Evolutionary conservation across 1,284 basidiomycete species (phyloP), one percentile per base, ranked within the genome.

Genomic region (Ganoderma sinense): DNA sequence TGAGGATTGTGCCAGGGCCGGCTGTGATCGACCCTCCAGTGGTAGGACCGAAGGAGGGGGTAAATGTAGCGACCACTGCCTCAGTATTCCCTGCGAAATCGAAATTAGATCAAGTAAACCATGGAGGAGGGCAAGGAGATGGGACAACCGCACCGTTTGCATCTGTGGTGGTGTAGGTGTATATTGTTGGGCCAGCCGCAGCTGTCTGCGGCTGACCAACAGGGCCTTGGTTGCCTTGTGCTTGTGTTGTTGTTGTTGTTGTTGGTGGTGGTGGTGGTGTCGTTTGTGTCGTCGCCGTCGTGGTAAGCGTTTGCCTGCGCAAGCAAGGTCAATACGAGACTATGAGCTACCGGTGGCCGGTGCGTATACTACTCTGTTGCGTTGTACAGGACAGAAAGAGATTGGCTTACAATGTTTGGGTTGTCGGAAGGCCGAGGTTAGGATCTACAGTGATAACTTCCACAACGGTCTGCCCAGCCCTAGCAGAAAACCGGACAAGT

Each of bases 101-200:
- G 41, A 48, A 45, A 41, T 45, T 39, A 13, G 10, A n/a, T 51
- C n/a, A n/a, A 64, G n/a, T 13, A 26, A 31, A 36, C 29, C 43
- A n/a, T 23, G 63, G 61, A 14, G 11, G 23, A 26, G 20, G 18
- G 31, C n/a, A 43, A 36, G 26, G 53, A 36, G 59, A n/a, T 18
- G 36, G 18, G 26, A 39, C 0, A 23, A 6, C 67, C 74, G 26
- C 80, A 51, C 91, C 91, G 61, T 78, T 78, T 53, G 89, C 83
- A 67, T 91, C 82, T 8, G 90, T 87, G 0, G 88, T 93, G 16
- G 88, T 90, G 75, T 91, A 91, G 0, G 78, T 78, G 75, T 85
- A 93, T 0, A 86, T 85, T 0, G 87, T 75, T 0, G 84, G 83
- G 23, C 72, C 77, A 0, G 78, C 78, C 7, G 71, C 33, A 0